Evolutionary conservation across 768 basidiomycete species (phyloP).

Genomic region (Suillus sp.): DNA sequence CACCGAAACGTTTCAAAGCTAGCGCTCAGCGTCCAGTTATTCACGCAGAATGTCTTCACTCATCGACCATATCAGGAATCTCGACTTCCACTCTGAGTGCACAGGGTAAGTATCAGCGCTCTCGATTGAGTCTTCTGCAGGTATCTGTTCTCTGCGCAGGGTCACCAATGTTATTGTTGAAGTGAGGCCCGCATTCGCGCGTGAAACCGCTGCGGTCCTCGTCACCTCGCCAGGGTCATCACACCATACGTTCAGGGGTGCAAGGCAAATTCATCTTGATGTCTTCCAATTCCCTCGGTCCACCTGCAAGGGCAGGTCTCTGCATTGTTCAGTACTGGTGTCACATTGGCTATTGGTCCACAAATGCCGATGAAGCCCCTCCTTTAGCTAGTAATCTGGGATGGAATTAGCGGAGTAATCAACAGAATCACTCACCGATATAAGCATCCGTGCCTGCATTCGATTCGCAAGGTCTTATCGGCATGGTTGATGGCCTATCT

Average conservation of each 20-base stretch:
- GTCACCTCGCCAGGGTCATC: not conserved
- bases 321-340: not conserved
- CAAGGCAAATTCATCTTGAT: not conserved
- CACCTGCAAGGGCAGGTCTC: not conserved
- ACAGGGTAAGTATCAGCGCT: not conserved
- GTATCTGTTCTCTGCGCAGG: not conserved
- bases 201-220: not conserved
- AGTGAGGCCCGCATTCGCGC: not conserved
- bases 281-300: not conserved
- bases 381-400: not conserved
- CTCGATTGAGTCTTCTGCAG: not conserved
- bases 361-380: not conserved
- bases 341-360: not conserved
- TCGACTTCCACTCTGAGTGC: not conserved
- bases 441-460: not conserved
- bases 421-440: not conserved
- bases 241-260: not conserved
- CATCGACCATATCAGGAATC: not conserved
- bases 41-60: not conserved
- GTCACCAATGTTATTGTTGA: not conserved
- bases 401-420: not conserved
- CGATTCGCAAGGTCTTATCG: not conserved
- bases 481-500: constrained; percentile 48
- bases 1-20: not conserved
- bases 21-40: not conserved